These are phyloP conservation scores for Plasmodium fragile DNA, from an alignment of 169 alveolate genomes.

Conservation along the genomic window DNA sequence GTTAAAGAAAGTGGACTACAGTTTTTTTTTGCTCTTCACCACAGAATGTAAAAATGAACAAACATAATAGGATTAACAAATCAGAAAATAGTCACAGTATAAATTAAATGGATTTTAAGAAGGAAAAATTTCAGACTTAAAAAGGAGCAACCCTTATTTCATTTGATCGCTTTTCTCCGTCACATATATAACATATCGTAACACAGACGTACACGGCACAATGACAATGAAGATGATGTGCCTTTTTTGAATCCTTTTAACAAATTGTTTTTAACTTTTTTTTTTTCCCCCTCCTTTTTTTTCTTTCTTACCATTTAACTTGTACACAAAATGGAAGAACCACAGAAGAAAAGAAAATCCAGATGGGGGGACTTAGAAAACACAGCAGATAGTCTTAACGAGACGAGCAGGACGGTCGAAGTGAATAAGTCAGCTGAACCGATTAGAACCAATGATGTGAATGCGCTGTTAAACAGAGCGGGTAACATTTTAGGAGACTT, in stretches of 20 bases:
- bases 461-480: not conserved
- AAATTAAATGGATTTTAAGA: not conserved
- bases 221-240: not conserved
- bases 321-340: conserved; percentile 34
- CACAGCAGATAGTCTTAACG: conserved; percentile 6
- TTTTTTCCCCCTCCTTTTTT: not conserved
- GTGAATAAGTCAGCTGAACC: not conserved
- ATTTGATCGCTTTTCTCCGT: not conserved
- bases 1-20: not conserved
- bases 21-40: not conserved
- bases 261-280: not conserved
- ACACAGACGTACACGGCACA: not conserved
- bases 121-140: not conserved
- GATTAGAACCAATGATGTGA: not conserved
- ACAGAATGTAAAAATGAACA: not conserved
- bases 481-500: conserved; percentile 29
- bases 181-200: not conserved
- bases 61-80: not conserved
- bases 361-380: conserved; percentile 76
- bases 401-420: not conserved
- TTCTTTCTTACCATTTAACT: not conserved
- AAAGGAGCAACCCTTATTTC: not conserved
- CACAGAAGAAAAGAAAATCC: conserved; percentile 51
- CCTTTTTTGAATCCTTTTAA: conserved; percentile 3
- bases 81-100: not conserved